Base-by-base conservation (phyloP, 148 eudicot species). In the Silene conica region DNA sequence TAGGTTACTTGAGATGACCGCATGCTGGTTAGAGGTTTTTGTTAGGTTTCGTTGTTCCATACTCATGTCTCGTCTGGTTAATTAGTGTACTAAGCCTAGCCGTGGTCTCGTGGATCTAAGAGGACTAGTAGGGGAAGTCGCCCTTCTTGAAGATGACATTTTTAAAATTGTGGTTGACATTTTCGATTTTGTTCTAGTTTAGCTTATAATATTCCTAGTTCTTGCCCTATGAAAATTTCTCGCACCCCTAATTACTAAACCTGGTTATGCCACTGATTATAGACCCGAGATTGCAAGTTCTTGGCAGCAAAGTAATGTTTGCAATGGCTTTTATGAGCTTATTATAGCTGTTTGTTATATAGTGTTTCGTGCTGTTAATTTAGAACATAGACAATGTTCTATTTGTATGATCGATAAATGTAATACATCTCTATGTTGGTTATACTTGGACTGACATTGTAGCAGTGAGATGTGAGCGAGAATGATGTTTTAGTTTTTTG, bases 1-100 rank as follows among this genome's bases (percentile, higher is more conserved):
- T 22, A 12, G 60, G 74, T 31, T 57, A 63, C 56, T 55, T 5
- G 45, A 66, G 69, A 18, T 66, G 25, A 66, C 41, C 43, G 38
- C 52, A 41, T 41, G 21, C 43, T 38, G 20, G 45, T 31, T 31
- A 14, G 67, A 22, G 66, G 38, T n/a, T 20, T 3, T 68, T 68
- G 9, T n/a, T 68, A 20, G 71, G 34, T 46, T 68, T 11, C 10
- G 28, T 65, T 8, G 22, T 31, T 20, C 4, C 18, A 11, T 18
- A 20, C 1, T 16, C 12, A 18, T 13, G 1, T 63, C 16, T 14
- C 7, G 43, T 28, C 16, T 12, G 38, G 41, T 28, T 63, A 63
- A 63, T 63, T 63, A 45, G 0, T 62, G 66, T 63, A 31, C 34
- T 31, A 31, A 5, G 34, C 34, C 34, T 31, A 31, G 34, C 4